Conservation (phyloP, 805 yeast species). For the Brettanomyces naardenensis region DNA sequence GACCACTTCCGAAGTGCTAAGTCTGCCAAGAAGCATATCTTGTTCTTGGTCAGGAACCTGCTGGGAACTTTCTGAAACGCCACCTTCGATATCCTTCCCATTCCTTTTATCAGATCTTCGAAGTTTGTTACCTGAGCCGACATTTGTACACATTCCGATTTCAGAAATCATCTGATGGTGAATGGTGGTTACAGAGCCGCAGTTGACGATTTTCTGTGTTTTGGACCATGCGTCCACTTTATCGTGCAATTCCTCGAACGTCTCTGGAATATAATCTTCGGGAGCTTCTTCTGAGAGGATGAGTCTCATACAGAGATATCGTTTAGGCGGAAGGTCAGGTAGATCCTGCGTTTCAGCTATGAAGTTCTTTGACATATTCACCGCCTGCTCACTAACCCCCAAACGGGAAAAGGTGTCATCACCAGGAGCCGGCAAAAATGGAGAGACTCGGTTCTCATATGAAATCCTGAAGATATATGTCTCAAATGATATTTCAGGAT, state of each 20-base stretch:
- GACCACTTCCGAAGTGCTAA: too few species aligned
- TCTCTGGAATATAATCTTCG: constrained; percentile 37
- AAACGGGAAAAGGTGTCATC: background rate
- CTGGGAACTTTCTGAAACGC: too few species aligned
- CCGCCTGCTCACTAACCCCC: constrained; percentile 30
- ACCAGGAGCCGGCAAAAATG: background rate
- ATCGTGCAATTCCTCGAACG: background rate
- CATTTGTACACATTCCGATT: constrained; percentile 16
- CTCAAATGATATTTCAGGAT: background rate
- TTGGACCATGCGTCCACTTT: background rate
- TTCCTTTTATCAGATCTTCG: too few species aligned
- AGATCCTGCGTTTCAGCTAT: constrained; percentile 46
- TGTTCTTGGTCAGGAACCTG: too few species aligned
- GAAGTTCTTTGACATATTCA: constrained; percentile 42
- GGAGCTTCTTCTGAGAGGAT: constrained; percentile 42
- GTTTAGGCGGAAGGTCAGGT: constrained; percentile 40
- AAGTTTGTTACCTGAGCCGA: too few species aligned
- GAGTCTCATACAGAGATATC: constrained; percentile 40
- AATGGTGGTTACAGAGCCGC: constrained; percentile 18
- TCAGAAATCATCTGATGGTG: constrained; percentile 16
- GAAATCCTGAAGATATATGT: background rate
- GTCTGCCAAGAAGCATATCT: too few species aligned
- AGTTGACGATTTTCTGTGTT: background rate
- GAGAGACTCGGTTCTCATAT: background rate
- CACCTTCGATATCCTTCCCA: too few species aligned